Evolutionary conservation across 495 filamentous ascomycete species (phyloP), one percentile per base, ranked within the genome.

Genomic region (Neurospora tetrasperma): DNA sequence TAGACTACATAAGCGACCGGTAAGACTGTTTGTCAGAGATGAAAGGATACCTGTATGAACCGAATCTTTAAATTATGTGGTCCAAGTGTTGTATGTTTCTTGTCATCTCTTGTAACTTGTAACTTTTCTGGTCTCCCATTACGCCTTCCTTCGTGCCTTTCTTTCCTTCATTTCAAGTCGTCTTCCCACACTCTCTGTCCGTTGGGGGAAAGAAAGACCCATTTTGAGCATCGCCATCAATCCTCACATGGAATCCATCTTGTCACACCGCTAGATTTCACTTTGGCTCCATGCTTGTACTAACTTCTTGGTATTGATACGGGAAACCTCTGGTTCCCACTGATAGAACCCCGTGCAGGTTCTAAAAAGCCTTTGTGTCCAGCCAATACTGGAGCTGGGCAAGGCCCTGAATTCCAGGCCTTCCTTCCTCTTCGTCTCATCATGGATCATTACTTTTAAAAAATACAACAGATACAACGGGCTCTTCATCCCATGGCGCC

Each of bases 1-100:
- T 79, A 83, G 27, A 83, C 84, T 84, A 77, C 76, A 82, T 79
- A 48, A n/a, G 44, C 44, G n/a, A 48, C 20, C 43, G 18, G 18
- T 46, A 4, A 46, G 18, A 46, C 4, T n/a, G 18, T n/a, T n/a
- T 10, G 18, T n/a, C 8, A 18, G 7, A 46, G 43, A 18, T 46
- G 43, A 18, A 46, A 46, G 43, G 43, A n/a, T 39, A 38, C 35
- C 0, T 38, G 35, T 44, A 44, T 44, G 18, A 9, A 44, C 7
- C 16, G 42, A 44, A 10, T 44, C 7, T 10, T 46, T 46, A 9
- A 7, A 46, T 10, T 10, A 46, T 8, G 43, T 46, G 18, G 43
- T 43, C 42, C 42, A 43, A 14, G 14, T 16, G 42, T 43, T 43
- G 14, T 43, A 43, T 43, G 5, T 43, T 2, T 18, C 6, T 42